Evolutionary conservation across 2,329 filamentous ascomycete species (phyloP).

Genomic region (Colletotrichum cereale): DNA sequence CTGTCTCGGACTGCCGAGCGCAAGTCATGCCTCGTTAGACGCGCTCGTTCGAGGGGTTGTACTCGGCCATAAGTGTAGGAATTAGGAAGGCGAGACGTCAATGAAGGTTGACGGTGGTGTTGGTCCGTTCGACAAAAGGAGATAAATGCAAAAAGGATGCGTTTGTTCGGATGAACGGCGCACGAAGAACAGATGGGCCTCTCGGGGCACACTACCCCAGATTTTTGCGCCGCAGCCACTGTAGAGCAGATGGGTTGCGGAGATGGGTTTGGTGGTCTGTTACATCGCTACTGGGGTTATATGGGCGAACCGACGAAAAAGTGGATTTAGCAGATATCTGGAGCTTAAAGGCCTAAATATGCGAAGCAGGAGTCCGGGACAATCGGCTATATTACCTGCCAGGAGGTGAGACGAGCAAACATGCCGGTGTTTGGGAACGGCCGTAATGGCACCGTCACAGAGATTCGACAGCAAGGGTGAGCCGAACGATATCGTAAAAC

Average conservation of each 20-base stretch:
- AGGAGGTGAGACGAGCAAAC: not conserved
- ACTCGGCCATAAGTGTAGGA: not conserved
- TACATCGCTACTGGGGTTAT: not conserved
- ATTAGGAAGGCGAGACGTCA: not conserved
- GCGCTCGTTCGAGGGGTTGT: not conserved
- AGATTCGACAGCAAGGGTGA: not conserved
- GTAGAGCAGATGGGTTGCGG: constrained; percentile 27
- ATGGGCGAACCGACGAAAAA: not conserved
- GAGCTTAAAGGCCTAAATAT: constrained; percentile 25
- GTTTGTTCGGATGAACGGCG: not conserved
- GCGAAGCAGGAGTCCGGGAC: not conserved
- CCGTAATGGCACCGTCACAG: not conserved
- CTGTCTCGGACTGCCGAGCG: not conserved
- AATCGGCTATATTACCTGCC: not conserved
- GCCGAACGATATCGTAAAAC: constrained; percentile 9
- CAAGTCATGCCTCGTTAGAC: not conserved
- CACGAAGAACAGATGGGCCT: constrained; percentile 11
- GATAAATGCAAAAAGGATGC: not conserved
- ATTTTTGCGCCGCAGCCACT: constrained; percentile 28
- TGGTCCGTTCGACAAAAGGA: constrained; percentile 23
- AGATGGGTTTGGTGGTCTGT: constrained; percentile 4
- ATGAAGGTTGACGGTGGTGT: not conserved
- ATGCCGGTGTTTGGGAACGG: not conserved
- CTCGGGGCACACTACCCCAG: constrained; percentile 28
- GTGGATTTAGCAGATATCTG: not conserved